Evolutionary conservation across 2,329 filamentous ascomycete species (phyloP), one percentile per base, ranked within the genome.

Genomic region (Arthroderma uncinatum): DNA sequence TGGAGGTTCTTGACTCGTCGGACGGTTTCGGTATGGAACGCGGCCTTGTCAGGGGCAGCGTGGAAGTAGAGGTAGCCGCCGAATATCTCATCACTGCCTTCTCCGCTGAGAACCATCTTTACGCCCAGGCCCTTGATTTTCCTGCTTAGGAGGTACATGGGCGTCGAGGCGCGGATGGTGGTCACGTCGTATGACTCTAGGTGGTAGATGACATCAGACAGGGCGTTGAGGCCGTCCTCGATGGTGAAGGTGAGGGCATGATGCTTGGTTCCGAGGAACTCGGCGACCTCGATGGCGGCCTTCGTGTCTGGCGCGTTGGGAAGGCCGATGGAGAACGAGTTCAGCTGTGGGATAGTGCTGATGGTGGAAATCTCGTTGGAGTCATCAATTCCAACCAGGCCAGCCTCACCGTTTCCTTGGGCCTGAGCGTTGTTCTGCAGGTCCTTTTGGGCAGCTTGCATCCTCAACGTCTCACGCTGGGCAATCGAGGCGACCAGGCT

Each of bases 111-210:
- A 58, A 98, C 93, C 93, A 98, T 98, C 83, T 98, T 98, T 70
- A 98, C 88, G 62, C 93, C 93, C 85, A 96, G 92, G 36, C 91
- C 93, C 81, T 98, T 98, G 80, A 98, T 98, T 80, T 98, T 98
- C 71, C 94, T 85, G 61, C 89, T 93, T 52, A 98, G 82, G 62
- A 98, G 79, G 77, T 96, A 98, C 93, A 98, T 98, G 63, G 93
- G 93, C 9, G 93, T 98, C 9, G 92, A 97, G 57, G 93, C 93
- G 70, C 93, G 90, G 70, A 98, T 97, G 2, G 93, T 98, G 55
- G 93, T 98, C 25, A 98, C 93, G 71, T 98, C 93, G 76, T 93
- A 98, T 12, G 89, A 89, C 78, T 98, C 93, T 60, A 98, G 83
- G 76, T 98, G 93, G 78, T 87, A 96, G 70, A 98, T 97, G 70